Evolutionary conservation across 1,139 yeast species (phyloP), one percentile per base, ranked within the genome.

Genomic region (Meyerozyma guilliermondii): DNA sequence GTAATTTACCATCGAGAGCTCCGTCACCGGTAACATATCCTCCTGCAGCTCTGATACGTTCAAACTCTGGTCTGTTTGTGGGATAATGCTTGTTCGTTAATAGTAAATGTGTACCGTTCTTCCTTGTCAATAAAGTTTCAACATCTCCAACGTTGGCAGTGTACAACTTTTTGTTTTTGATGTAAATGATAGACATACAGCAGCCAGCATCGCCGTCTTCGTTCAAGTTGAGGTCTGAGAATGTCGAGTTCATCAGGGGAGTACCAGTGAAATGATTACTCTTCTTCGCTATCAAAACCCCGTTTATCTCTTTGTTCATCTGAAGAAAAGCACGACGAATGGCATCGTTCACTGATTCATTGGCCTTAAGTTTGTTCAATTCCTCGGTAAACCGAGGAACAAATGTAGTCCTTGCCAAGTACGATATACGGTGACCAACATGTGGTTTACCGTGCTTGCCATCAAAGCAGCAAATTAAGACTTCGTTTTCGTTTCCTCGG

Each of bases 71-170:
- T 38, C 87, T 74, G 39, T 76, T 80, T 5, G 95, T 84, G 5
- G 98, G 96, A 48, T 84, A 89, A 58, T 92, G 97, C 43, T 85
- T 81, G 26, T 78, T 81, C 1, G 96, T 86, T 40, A 94, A 68
- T 5, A 81, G 69, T 10, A 75, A 67, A 56, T 80, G 86, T 40
- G 88, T 94, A 24, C 98, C 97, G 60, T 87, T 87, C 37, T 81
- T 78, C 48, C 84, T 77, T 5, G 95, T 83, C 43, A 92, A 62
- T 42, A 92, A 72, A 0, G 91, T 92, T 73, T 84, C 86, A 3
- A 87, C 80, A 57, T 92, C 98, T 54, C 99, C 99, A 43, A 87
- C 79, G 53, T 91, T 91, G 3, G 97, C 97, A 16, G 91, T 76
- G 59, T 83, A 89, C 26, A 91, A 62, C 46, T 71, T 75, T 45